Evolutionary conservation across 2,329 filamentous ascomycete species (phyloP), one percentile per base, ranked within the genome.

Genomic region (Chaetothyriales sp.): DNA sequence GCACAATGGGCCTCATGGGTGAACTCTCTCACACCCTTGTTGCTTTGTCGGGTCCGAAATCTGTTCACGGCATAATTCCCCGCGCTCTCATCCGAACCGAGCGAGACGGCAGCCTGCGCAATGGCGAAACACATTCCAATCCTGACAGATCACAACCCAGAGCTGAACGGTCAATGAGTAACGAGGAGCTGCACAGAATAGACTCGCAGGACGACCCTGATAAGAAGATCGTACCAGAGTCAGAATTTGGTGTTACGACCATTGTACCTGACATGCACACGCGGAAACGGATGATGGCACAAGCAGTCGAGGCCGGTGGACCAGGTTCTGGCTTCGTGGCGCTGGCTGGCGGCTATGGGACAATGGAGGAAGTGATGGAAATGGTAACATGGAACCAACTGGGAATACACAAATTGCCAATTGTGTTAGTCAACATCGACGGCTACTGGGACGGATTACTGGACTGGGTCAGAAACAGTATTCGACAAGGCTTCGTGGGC

Each of bases 221-320:
- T 29, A 52, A 46, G 9, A 59, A 61, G 1, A 61, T 68, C 40
- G 57, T 69, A 4, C 61, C 62, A 44, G 64, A 71, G 53, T 65
- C 65, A 0, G 68, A 72, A 50, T 98, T 87, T 66, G 92, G 92
- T 8, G 74, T 77, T 44, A 95, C 89, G 10, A 95, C 89, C 0
- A 81, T 95, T 7, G 92, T 97, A 25, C 77, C 81, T 60, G 89
- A 95, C 66, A 98, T 98, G 92, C 92, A 98, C 70, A 89, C 87
- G 44, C 81, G 92, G 58, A 98, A 98, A 74, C 81, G 85, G 60
- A 76, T 92, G 72, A 97, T 98, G 92, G 90, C 89, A 5, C 75
- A 81, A 61, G 85, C 90, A 67, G 89, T 97, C 15, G 77, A 94
- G 20, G 77, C 80, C 18, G 88, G 88, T 22, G 89, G 85, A 0